A percentile compares a stretch with the other conserved stretches of the same genome.
phyloP scores from a whole-genome alignment of 108 stramenopile species.

The Skeletonema costatum region DNA sequence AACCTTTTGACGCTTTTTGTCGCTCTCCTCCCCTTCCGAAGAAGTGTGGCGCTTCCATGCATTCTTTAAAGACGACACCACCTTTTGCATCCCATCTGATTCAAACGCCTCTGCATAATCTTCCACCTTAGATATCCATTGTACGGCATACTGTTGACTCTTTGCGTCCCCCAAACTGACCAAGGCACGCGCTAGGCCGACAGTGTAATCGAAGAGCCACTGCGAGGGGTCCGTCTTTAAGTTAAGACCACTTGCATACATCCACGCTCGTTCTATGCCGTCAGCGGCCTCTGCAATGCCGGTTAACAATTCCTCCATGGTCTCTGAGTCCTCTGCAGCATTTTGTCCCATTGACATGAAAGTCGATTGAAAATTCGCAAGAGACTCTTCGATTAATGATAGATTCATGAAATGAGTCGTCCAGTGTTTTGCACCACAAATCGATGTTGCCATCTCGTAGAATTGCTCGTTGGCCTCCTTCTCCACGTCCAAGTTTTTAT shows the following conservation, averaged over 20 bases:
- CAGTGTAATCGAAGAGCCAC: conserved; percentile 66
- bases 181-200: conserved; percentile 73
- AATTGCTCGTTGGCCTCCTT: conserved; percentile 42
- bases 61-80: conserved; percentile 62
- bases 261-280: conserved; percentile 62
- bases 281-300: conserved; percentile 79
- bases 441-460: conserved; percentile 45
- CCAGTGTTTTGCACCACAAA: conserved; percentile 47
- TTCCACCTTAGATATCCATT: conserved; percentile 66
- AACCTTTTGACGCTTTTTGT: not conserved
- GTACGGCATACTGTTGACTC: conserved; percentile 70
- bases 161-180: conserved; percentile 81
- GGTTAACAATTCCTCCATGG: conserved; percentile 43
- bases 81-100: conserved; percentile 68
- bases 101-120: conserved; percentile 68
- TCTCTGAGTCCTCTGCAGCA: conserved; percentile 34
- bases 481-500: conserved; percentile 17
- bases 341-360: conserved; percentile 37
- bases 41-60: conserved; percentile 40
- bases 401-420: conserved; percentile 42
- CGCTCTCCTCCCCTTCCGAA: not conserved
- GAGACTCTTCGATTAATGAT: conserved; percentile 39
- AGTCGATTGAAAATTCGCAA: conserved; percentile 35
- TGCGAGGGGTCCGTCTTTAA: conserved; percentile 63
- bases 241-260: conserved; percentile 55